phyloP scores from a whole-genome alignment of 2,329 filamentous ascomycete species.

The Fusarium oxysporum region DNA sequence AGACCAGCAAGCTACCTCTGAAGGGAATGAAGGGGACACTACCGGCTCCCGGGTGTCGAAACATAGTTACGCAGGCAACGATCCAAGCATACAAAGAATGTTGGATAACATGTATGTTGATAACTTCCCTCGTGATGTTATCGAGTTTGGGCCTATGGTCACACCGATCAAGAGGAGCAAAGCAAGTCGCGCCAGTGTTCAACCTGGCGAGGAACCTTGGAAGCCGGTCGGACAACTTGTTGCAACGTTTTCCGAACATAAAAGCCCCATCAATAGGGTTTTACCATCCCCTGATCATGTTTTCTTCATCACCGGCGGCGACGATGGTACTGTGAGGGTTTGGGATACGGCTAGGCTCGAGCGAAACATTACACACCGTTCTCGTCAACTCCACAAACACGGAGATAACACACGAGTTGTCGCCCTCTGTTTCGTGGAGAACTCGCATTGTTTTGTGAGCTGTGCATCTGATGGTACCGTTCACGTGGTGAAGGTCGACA shows the following conservation, averaged over 20 bases:
- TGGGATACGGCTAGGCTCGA: constrained; percentile 94
- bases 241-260: constrained; percentile 90
- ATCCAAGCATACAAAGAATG: constrained; percentile 75
- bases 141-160: constrained; percentile 83
- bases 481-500: constrained; percentile 85
- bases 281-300: constrained; percentile 87
- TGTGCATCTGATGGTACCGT: constrained; percentile 91
- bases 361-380: constrained; percentile 88
- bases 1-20: constrained; percentile 35
- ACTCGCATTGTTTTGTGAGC: constrained; percentile 92
- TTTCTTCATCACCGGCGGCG: constrained; percentile 94
- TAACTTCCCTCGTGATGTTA: constrained; percentile 73
- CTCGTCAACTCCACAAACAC: constrained; percentile 86
- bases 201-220: constrained; percentile 69
- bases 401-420: constrained; percentile 77
- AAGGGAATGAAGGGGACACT: constrained; percentile 47
- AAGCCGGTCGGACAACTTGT: constrained; percentile 85
- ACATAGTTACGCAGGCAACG: constrained; percentile 88
- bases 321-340: constrained; percentile 89
- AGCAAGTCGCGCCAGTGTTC: constrained; percentile 62
- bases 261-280: constrained; percentile 82
- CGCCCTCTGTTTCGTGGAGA: constrained; percentile 89
- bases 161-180: constrained; percentile 72
- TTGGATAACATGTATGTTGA: constrained; percentile 87
- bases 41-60: constrained; percentile 62